These are phyloP conservation scores for Ampelomyces quisqualis DNA, from an alignment of 2,329 filamentous ascomycete genomes.

Conservation along the genomic window DNA sequence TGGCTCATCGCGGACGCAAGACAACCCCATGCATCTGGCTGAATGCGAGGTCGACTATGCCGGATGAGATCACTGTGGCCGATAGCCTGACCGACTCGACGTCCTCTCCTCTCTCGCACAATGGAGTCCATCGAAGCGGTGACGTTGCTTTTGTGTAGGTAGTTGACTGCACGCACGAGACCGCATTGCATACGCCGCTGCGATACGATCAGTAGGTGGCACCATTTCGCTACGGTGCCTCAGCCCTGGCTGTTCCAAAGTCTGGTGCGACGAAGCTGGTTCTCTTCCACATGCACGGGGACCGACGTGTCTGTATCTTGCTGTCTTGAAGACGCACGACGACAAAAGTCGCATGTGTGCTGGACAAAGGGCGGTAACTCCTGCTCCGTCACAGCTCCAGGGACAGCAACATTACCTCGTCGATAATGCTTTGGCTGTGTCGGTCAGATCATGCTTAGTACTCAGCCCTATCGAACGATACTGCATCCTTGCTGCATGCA, in stretches of 20 bases:
- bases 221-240: slow-evolving; percentile 1
- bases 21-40: slow-evolving; percentile 19
- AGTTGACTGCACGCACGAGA: too few relatives aligned
- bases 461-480: slow-evolving; percentile 29
- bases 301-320: too few relatives aligned
- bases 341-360: too few relatives aligned
- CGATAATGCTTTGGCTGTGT: slow-evolving; percentile 1
- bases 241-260: background rate
- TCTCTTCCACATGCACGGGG: too few relatives aligned
- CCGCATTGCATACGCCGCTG: slow-evolving; percentile 2
- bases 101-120: slow-evolving; percentile 8
- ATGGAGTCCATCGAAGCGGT: too few relatives aligned
- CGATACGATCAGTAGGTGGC: slow-evolving; percentile 2
- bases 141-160: too few relatives aligned
- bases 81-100: slow-evolving; percentile 39
- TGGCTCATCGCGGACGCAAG: slow-evolving; percentile 18
- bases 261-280: background rate
- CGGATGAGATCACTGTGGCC: slow-evolving; percentile 13
- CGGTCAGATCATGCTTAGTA: slow-evolving; percentile 17
- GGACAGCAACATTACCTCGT: background rate
- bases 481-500: slow-evolving; percentile 11
- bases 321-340: too few relatives aligned
- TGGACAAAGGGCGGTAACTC: too few relatives aligned
- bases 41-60: slow-evolving; percentile 20
- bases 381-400: background rate